Evolutionary conservation across 140 eudicot genomes (phyloP).

Genomic region (Stevia rebaudiana): DNA sequence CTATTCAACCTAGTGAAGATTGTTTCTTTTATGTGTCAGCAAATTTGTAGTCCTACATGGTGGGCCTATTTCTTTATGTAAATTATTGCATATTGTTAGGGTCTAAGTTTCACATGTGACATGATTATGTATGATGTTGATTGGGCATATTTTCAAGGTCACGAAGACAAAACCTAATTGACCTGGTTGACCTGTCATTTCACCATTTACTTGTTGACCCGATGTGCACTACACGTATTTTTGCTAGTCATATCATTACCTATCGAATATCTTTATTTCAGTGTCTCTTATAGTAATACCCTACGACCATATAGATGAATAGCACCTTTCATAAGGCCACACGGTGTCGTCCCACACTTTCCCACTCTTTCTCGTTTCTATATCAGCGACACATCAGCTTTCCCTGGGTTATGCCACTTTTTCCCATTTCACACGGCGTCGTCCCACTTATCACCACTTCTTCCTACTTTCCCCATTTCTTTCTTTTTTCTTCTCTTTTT

Average conservation of each 20-base stretch:
- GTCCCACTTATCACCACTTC: too few relatives aligned
- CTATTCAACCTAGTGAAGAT: too few relatives aligned
- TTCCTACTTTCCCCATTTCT: too few relatives aligned
- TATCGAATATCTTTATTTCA: neutral
- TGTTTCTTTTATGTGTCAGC: neutral
- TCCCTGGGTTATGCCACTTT: too few relatives aligned
- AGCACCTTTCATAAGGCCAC: too few relatives aligned
- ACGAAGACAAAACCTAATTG: conserved; percentile 28
- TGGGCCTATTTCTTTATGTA: neutral
- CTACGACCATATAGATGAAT: too few relatives aligned
- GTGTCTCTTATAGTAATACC: too few relatives aligned
- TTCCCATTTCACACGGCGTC: too few relatives aligned
- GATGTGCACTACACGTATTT: conserved; percentile 27
- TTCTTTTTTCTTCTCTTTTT: too few relatives aligned
- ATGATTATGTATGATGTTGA: conserved; percentile 23
- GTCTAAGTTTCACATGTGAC: conserved; percentile 30
- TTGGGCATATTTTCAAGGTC: conserved; percentile 11
- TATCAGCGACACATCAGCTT: too few relatives aligned
- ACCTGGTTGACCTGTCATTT: conserved; percentile 59
- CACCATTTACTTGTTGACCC: conserved; percentile 55
- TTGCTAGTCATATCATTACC: neutral
- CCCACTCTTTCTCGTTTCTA: too few relatives aligned
- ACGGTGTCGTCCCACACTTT: too few relatives aligned
- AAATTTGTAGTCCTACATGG: conserved; percentile 2
- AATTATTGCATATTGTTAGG: conserved; percentile 5